phyloP scores from a whole-genome alignment of 352 stramenopile species.

The Pythium periplocum region DNA sequence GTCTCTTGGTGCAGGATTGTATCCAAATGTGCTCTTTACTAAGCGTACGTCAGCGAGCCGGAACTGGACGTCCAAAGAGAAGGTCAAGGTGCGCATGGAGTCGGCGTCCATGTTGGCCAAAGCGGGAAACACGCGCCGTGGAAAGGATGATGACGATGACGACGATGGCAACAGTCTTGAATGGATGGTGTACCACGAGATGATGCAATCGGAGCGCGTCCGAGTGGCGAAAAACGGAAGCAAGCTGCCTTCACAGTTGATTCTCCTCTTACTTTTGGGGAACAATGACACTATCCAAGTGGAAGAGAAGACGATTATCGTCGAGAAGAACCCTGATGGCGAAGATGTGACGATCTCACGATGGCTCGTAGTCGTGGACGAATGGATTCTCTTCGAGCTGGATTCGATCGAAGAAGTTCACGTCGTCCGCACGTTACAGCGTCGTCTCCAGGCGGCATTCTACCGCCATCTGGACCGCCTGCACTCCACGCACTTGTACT shows the following conservation, averaged over 20 bases:
- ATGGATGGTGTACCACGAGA: constrained; percentile 81
- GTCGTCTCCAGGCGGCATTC: constrained; percentile 57
- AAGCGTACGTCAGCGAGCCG: constrained; percentile 27
- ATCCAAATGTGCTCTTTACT: constrained; percentile 67
- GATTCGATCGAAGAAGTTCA: constrained; percentile 32
- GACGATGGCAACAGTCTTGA: constrained; percentile 29
- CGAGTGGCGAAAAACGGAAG: constrained; percentile 68
- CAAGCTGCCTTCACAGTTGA: constrained; percentile 51
- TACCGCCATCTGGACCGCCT: constrained; percentile 62
- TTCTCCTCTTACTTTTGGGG: constrained; percentile 64
- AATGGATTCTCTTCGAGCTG: constrained; percentile 73
- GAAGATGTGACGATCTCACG: constrained; percentile 17
- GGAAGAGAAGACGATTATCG: constrained; percentile 15
- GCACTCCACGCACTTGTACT: constrained; percentile 23
- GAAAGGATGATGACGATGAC: constrained; percentile 17
- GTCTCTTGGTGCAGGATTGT: constrained; percentile 62
- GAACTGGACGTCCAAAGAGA: constrained; percentile 79
- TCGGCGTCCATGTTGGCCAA: constrained; percentile 41
- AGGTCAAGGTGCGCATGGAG: constrained; percentile 74
- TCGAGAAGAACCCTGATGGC: constrained; percentile 28
- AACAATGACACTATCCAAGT: constrained; percentile 22
- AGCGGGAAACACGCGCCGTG: constrained; percentile 10
- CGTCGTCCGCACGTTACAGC: constrained; percentile 41
- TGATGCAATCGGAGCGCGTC: constrained; percentile 74
- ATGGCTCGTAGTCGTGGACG: constrained; percentile 60